Base-by-base conservation (phyloP, 129 eudicot species). In the Chrysanthemum seticuspe region DNA sequence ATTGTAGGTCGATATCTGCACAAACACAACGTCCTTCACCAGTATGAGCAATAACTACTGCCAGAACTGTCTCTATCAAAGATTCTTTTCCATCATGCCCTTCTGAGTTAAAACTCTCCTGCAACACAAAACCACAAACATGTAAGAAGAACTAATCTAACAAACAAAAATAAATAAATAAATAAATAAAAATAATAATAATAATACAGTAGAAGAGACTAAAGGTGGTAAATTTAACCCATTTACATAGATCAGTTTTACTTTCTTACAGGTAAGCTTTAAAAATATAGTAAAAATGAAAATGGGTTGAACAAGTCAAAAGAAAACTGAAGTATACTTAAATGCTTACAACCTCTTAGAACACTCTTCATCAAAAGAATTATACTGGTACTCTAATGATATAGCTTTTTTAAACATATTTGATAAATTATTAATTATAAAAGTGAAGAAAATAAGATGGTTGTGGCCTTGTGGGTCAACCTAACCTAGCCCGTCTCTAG, bases 11-110 rank as follows among this genome's bases (percentile, higher is more conserved):
- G 47, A 68, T 70, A 80, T 80, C 84, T 56, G 76, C 77, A 76
- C 98, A 94, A 52, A 75, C 65, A 78, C 98, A 90, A 16, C 85
- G 73, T 68, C 65, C 81, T 82, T 87, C 86, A 68, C 91, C 93
- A 68, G 81, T 84, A 83, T 90, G 98, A 76, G 87, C 79, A 59
- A 86, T 80, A 36, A 88, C 66, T 19, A 84, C 76, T 27, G 80
- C 78, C 74, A 90, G 83, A 60, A 94, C 73, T 7, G 79, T 74
- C 85, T 90, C 97, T 89, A 87, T 67, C 27, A 86, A 78, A 76
- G 92, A 85, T 23, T 71, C 83, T 52, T 66, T 79, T 44, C 74
- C 81, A 65, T 58, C 55, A 23, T 76, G 52, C 15, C 78, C 83
- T 81, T 76, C 88, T 29, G 80, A 65, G 23, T 25, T 77, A 21